phyloP scores from a whole-genome alignment of 116 monocot species.

The Dioscorea cayenensis region DNA sequence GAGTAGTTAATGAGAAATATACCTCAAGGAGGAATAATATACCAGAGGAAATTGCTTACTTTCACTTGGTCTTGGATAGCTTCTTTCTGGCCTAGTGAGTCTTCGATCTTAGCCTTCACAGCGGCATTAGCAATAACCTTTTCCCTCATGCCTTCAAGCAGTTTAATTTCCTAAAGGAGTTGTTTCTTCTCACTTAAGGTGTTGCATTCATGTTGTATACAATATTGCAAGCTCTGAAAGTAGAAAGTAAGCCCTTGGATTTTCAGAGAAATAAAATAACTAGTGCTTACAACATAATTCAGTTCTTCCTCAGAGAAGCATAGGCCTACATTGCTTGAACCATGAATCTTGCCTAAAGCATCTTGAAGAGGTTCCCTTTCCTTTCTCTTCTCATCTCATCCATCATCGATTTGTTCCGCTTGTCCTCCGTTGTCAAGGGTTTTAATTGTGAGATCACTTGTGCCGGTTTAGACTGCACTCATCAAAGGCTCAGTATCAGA shows the following conservation, averaged over 20 bases:
- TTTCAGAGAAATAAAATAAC: not conserved
- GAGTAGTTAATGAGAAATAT: not conserved
- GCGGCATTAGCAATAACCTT: slow-evolving; percentile 73
- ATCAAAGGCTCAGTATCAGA: not conserved
- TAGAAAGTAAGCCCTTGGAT: not conserved
- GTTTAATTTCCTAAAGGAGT: slow-evolving; percentile 81
- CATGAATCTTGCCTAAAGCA: slow-evolving; percentile 60
- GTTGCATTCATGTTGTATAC: slow-evolving; percentile 90
- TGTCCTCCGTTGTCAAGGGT: slow-evolving; percentile 68
- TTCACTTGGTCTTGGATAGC: slow-evolving; percentile 78
- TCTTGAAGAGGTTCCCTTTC: slow-evolving; percentile 82
- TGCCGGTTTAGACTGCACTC: slow-evolving; percentile 63
- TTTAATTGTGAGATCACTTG: slow-evolving; percentile 65
- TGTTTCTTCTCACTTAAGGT: slow-evolving; percentile 82
- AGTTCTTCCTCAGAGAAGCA: slow-evolving; percentile 96
- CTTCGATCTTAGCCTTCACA: slow-evolving; percentile 59
- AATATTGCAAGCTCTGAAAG: slow-evolving; percentile 56
- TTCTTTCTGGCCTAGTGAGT: slow-evolving; percentile 54
- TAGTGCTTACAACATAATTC: slow-evolving; percentile 41
- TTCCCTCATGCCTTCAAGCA: slow-evolving; percentile 79
- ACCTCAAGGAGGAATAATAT: not conserved
- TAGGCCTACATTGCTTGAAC: slow-evolving; percentile 51
- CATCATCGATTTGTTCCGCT: slow-evolving; percentile 32
- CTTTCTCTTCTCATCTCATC: slow-evolving; percentile 66
- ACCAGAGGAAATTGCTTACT: slow-evolving; percentile 34